Conservation (phyloP, 495 filamentous ascomycete species). For the Ramalina intermedia region DNA sequence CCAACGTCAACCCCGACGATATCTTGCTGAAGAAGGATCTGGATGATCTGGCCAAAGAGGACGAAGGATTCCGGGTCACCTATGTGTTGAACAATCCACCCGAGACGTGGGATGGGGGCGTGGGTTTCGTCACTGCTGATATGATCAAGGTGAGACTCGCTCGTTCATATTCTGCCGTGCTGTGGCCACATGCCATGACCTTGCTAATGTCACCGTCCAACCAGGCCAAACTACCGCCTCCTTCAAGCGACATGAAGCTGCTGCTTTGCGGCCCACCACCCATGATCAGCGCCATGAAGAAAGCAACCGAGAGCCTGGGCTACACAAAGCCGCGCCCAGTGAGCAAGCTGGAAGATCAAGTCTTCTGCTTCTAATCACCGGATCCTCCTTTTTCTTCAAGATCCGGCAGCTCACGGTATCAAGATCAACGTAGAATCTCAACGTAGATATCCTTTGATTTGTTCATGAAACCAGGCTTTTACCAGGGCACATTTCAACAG, state of each 20-base stretch:
- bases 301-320: slow-evolving; percentile 73
- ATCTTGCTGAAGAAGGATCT: slow-evolving; percentile 87
- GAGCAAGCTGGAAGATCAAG: slow-evolving; percentile 94
- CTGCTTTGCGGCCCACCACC: slow-evolving; percentile 93
- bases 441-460: background rate
- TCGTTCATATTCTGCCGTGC: background rate
- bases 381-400: no score
- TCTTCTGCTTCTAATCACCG: slow-evolving; percentile 75
- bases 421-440: no score
- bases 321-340: slow-evolving; percentile 84
- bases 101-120: slow-evolving; percentile 72
- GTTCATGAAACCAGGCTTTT: background rate
- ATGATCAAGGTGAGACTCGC: slow-evolving; percentile 69
- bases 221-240: slow-evolving; percentile 46
- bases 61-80: slow-evolving; percentile 68
- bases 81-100: slow-evolving; percentile 97
- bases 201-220: slow-evolving; percentile 8
- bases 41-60: slow-evolving; percentile 59
- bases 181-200: background rate
- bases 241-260: slow-evolving; percentile 80
- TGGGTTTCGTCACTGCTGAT: slow-evolving; percentile 85
- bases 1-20: slow-evolving; percentile 86
- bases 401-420: no score
- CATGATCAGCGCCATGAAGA: slow-evolving; percentile 97
- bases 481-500: background rate